These are phyloP conservation scores for Pleurotus citrinopileatus DNA, from an alignment of 768 basidiomycete species.

Conservation along the genomic window DNA sequence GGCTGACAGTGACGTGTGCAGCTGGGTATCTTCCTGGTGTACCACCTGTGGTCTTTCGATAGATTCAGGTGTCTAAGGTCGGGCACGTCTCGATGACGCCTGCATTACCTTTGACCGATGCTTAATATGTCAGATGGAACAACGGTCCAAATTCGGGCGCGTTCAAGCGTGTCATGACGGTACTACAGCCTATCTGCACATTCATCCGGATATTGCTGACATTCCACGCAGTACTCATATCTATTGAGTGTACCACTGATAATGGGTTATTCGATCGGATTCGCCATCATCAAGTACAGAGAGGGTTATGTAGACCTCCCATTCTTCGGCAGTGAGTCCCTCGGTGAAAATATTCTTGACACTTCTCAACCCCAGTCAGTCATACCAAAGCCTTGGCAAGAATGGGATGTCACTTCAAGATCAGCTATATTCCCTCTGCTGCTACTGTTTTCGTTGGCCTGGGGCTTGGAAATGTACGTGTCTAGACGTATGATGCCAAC, in stretches of 20 bases:
- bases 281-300: constrained; percentile 68
- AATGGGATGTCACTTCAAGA: constrained; percentile 49
- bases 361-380: constrained; percentile 33
- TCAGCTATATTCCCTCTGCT: constrained; percentile 62
- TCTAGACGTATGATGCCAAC: neutral
- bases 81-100: constrained; percentile 1
- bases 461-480: constrained; percentile 74
- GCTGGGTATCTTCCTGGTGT: constrained; percentile 63
- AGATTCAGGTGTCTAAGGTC: constrained; percentile 71
- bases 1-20: constrained; percentile 20
- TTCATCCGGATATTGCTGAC: neutral
- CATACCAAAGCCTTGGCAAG: constrained; percentile 57
- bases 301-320: constrained; percentile 58
- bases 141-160: constrained; percentile 64
- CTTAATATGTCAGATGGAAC: constrained; percentile 52
- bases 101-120: neutral
- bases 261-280: constrained; percentile 56
- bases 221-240: constrained; percentile 62
- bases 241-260: constrained; percentile 60
- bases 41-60: constrained; percentile 80
- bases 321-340: constrained; percentile 45
- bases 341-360: constrained; percentile 1
- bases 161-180: constrained; percentile 86
- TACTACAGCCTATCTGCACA: constrained; percentile 27
- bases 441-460: constrained; percentile 60